Evolutionary conservation across 768 basidiomycete genomes (phyloP).

Genomic region (Lactarius hatsudake): DNA sequence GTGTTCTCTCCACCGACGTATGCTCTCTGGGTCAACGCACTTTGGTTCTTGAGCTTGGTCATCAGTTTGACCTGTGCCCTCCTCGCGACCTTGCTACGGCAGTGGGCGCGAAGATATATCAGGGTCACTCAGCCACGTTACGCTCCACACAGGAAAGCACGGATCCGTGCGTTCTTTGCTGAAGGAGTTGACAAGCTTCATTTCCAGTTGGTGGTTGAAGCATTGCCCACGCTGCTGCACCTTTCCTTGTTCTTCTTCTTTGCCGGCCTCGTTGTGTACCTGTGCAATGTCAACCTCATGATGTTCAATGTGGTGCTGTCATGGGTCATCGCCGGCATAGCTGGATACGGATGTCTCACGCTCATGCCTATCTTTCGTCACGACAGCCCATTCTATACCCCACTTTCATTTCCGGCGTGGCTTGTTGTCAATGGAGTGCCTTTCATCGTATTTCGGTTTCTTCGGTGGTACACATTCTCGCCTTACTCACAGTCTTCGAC

Average conservation of each 20-base stretch:
- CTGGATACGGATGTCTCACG: not conserved
- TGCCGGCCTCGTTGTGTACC: not conserved
- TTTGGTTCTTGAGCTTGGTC: too few species aligned
- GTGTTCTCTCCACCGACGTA: not conserved
- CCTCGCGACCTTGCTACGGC: not conserved
- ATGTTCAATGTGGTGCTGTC: not conserved
- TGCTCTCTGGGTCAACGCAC: not conserved
- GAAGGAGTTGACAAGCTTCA: not conserved
- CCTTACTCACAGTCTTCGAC: too few species aligned
- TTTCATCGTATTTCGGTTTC: too few species aligned
- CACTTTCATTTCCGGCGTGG: too few species aligned
- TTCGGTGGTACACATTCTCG: too few species aligned
- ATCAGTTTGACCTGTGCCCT: not conserved
- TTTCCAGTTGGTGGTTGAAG: not conserved
- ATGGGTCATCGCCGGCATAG: not conserved
- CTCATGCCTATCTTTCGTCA: not conserved
- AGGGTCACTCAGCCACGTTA: not conserved
- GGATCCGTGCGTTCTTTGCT: not conserved
- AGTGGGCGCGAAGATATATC: not conserved
- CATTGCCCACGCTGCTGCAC: not conserved
- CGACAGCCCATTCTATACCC: not conserved
- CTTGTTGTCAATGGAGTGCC: too few species aligned
- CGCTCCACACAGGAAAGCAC: not conserved
- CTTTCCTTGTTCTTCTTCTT: conserved; percentile 7
- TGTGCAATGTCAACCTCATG: not conserved